Percentiles rank a stretch among this genome's conserved stretches.
Conservation (phyloP, 371 early-diverging fungal species). For the Nosema muscidifuracis region DNA sequence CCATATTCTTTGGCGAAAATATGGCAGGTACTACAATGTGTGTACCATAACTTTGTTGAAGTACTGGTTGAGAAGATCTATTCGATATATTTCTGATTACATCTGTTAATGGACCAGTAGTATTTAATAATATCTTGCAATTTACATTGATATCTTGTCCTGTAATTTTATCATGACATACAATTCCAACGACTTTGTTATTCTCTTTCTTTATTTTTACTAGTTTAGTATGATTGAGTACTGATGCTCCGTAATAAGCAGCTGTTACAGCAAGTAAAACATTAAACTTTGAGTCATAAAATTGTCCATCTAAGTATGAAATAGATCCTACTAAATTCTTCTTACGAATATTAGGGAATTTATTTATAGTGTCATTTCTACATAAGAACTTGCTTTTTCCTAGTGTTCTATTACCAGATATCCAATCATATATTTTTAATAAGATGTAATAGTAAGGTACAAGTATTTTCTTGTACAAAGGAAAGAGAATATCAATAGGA, state of each 20-base stretch:
- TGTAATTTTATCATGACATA: conserved; percentile 73
- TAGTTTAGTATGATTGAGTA: conserved; percentile 88
- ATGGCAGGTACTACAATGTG: conserved; percentile 88
- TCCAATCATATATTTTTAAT: conserved; percentile 82
- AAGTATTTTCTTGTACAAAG: conserved; percentile 84
- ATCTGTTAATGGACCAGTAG: conserved; percentile 71
- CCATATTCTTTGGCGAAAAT: conserved; percentile 83
- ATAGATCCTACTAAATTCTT: conserved; percentile 81
- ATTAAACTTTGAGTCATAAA: conserved; percentile 94
- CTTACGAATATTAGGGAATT: conserved; percentile 83
- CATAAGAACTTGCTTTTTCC: conserved; percentile 76
- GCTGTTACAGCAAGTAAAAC: conserved; percentile 87
- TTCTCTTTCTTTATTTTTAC: conserved; percentile 70
- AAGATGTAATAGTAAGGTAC: conserved; percentile 92
- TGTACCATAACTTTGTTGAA: conserved; percentile 85
- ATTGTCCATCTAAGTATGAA: conserved; percentile 93
- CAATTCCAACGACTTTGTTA: conserved; percentile 71
- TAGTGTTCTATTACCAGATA: conserved; percentile 80
- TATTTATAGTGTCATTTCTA: conserved; percentile 74
- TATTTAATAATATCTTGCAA: conserved; percentile 86
- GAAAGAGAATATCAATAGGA: conserved; percentile 85
- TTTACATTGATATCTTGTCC: conserved; percentile 77
- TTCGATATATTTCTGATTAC: conserved; percentile 74
- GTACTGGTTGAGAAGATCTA: conserved; percentile 72
- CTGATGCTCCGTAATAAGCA: conserved; percentile 78